Conservation (phyloP, 2,329 filamentous ascomycete species). For the Ceratocystis papillata region DNA sequence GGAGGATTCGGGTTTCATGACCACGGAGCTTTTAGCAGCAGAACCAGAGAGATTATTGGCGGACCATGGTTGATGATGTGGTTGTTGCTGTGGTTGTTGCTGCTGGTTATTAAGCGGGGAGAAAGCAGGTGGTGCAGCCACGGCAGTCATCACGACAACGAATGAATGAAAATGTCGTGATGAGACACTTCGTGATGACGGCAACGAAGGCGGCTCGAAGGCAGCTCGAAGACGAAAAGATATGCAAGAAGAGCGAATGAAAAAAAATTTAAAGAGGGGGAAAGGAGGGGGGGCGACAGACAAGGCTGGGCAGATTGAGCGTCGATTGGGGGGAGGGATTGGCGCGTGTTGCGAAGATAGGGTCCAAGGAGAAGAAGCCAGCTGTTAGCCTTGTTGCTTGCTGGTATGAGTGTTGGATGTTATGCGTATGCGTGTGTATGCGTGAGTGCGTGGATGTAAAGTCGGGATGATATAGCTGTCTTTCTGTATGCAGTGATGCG, state of each 20-base stretch:
- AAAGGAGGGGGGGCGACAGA: neutral
- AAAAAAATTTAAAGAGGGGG: slow-evolving; percentile 6
- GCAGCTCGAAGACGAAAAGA: neutral
- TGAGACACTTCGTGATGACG: slow-evolving; percentile 11
- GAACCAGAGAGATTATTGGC: slow-evolving; percentile 28
- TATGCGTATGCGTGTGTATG: no score
- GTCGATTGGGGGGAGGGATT: neutral
- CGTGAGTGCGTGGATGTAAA: no score
- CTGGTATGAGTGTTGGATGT: no score
- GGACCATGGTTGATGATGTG: slow-evolving; percentile 27
- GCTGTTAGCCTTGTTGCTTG: neutral
- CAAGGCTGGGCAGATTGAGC: neutral
- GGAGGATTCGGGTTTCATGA: neutral
- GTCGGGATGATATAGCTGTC: no score
- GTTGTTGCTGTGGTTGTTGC: slow-evolving; percentile 27
- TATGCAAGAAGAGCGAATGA: neutral
- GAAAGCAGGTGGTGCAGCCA: slow-evolving; percentile 54
- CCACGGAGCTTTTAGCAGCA: slow-evolving; percentile 7
- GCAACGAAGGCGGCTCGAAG: slow-evolving; percentile 12
- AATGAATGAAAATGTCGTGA: slow-evolving; percentile 14
- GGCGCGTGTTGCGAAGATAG: neutral
- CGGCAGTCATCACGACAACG: slow-evolving; percentile 48
- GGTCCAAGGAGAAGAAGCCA: neutral
- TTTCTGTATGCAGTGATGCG: no score
- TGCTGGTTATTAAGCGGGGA: slow-evolving; percentile 51